Percentiles rank a stretch among this genome's conserved stretches.
phyloP scores from a whole-genome alignment of 139 green algal genomes.

The Picocystis salinarum region DNA sequence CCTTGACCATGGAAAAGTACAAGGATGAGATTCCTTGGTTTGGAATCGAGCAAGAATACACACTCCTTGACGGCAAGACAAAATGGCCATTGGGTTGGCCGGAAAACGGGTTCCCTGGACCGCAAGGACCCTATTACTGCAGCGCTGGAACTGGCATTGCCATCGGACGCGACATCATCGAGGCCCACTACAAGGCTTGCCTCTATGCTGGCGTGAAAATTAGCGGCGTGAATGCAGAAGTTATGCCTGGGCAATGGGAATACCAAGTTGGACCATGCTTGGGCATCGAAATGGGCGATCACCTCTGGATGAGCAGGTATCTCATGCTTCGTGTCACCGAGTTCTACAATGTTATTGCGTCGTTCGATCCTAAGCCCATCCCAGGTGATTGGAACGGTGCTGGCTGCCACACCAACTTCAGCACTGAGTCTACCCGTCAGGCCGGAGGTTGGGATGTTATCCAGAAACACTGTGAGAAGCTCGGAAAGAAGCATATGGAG shows the following conservation, averaged over 20 bases:
- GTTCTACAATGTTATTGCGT: slow-evolving; percentile 73
- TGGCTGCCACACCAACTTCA: slow-evolving; percentile 93
- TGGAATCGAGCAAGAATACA: slow-evolving; percentile 97
- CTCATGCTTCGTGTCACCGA: slow-evolving; percentile 76
- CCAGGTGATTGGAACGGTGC: slow-evolving; percentile 93
- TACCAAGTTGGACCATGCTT: slow-evolving; percentile 86
- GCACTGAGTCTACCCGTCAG: slow-evolving; percentile 65
- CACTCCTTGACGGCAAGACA: slow-evolving; percentile 75
- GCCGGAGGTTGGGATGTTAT: slow-evolving; percentile 45
- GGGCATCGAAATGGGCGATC: slow-evolving; percentile 73
- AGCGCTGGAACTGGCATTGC: slow-evolving; percentile 61
- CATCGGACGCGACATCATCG: slow-evolving; percentile 80
- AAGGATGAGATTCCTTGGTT: slow-evolving; percentile 78
- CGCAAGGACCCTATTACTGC: slow-evolving; percentile 93
- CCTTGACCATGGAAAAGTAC: slow-evolving; percentile 24
- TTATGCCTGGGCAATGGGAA: slow-evolving; percentile 97
- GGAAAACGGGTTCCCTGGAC: slow-evolving; percentile 63
- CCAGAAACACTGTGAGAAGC: slow-evolving; percentile 68
- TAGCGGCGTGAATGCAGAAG: slow-evolving; percentile 87
- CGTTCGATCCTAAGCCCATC: slow-evolving; percentile 94
- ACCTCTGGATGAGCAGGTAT: slow-evolving; percentile 92
- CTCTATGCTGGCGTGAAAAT: slow-evolving; percentile 81
- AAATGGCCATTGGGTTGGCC: slow-evolving; percentile 90
- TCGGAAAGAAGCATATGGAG: slow-evolving; percentile 57
- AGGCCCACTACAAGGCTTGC: slow-evolving; percentile 92